Conservation (phyloP, 2,329 filamentous ascomycete genomes). For the Didymella arachidicola region DNA sequence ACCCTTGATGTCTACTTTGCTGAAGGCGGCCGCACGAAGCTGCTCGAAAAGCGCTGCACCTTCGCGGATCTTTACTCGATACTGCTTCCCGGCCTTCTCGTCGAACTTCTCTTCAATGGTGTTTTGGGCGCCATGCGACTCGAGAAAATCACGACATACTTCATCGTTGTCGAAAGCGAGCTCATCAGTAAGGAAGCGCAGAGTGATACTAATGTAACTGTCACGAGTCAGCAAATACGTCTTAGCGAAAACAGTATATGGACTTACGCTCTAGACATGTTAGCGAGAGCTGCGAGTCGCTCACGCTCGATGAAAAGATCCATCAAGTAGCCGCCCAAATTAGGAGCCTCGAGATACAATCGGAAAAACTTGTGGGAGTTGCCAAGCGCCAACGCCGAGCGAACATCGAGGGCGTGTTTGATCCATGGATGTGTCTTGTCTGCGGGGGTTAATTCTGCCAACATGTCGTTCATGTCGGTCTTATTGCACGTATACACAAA, state of each 20-base stretch:
- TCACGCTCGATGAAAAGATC: constrained; percentile 98
- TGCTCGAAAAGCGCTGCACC: constrained; percentile 72
- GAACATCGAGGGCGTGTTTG: constrained; percentile 89
- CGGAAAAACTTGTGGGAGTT: constrained; percentile 99
- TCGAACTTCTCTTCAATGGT: constrained; percentile 78
- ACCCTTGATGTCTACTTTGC: constrained; percentile 93
- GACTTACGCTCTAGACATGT: constrained; percentile 93
- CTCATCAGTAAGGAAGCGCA: constrained; percentile 94
- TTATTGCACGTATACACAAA: constrained; percentile 99
- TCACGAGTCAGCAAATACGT: constrained; percentile 56
- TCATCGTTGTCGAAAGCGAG: constrained; percentile 93
- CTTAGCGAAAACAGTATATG: no score
- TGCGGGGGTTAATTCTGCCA: constrained; percentile 98
- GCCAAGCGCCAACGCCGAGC: constrained; percentile 87
- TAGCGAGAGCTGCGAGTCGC: constrained; percentile 86
- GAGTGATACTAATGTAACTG: constrained; percentile 90
- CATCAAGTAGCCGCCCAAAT: constrained; percentile 98
- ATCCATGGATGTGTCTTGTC: constrained; percentile 86
- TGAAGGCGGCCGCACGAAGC: constrained; percentile 76
- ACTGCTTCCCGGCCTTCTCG: constrained; percentile 39
- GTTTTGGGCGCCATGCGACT: constrained; percentile 77
- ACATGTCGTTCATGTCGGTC: constrained; percentile 95
- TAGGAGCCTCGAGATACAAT: constrained; percentile 90
- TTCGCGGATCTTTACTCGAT: constrained; percentile 66
- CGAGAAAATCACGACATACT: constrained; percentile 89